Evolutionary conservation across 164 flowering plant species (phyloP).

Genomic region (Dillenia turbinata): DNA sequence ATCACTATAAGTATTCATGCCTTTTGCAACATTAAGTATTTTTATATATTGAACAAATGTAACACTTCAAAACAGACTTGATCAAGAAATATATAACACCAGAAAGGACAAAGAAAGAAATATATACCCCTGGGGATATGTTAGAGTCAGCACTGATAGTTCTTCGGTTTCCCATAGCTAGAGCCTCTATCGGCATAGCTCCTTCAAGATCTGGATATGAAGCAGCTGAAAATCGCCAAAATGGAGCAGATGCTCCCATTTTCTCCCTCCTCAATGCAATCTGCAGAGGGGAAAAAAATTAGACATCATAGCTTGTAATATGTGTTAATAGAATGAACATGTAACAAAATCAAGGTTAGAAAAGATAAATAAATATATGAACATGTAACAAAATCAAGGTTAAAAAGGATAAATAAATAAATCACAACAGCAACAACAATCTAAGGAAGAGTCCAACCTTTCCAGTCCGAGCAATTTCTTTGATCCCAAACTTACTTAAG

Average conservation of each 20-base stretch:
- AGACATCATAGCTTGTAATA: constrained; percentile 1
- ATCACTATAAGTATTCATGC: too few relatives aligned
- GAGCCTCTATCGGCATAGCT: constrained; percentile 23
- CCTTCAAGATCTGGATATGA: constrained; percentile 91
- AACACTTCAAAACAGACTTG: background rate
- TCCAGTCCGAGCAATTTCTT: constrained; percentile 90
- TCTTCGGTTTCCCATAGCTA: constrained; percentile 12
- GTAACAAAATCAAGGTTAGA: too few relatives aligned
- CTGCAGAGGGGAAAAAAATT: constrained; percentile 31
- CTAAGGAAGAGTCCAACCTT: constrained; percentile 45
- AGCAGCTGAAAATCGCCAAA: constrained; percentile 97
- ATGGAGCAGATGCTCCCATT: constrained; percentile 89
- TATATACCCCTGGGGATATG: constrained; percentile 45
- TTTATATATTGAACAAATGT: background rate
- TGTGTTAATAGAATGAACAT: background rate
- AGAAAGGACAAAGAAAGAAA: background rate
- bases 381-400: too few relatives aligned
- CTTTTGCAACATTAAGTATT: too few relatives aligned
- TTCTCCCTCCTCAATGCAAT: constrained; percentile 90
- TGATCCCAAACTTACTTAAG: constrained; percentile 80
- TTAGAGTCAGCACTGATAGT: constrained; percentile 19
- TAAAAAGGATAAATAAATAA: too few relatives aligned
- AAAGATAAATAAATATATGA: background rate
- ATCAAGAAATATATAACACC: too few relatives aligned
- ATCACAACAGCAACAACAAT: too few relatives aligned